Conservation (phyloP, 345 rosid genomes). For the Sonneratia caseolaris region DNA sequence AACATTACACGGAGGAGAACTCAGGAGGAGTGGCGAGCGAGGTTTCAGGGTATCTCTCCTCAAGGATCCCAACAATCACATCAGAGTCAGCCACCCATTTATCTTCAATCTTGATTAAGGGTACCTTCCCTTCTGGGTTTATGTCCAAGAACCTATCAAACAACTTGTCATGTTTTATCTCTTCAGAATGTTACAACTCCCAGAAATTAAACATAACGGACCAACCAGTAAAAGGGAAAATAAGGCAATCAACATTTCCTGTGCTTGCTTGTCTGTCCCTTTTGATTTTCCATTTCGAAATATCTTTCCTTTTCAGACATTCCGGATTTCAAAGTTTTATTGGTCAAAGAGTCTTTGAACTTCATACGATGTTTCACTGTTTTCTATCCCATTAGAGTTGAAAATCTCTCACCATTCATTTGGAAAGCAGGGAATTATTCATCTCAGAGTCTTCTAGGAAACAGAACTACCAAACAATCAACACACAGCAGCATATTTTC, state of each 20-base stretch:
- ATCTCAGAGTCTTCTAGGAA: not conserved
- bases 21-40: slow-evolving; percentile 59
- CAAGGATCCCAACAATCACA: slow-evolving; percentile 61
- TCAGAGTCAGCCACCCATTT: slow-evolving; percentile 89
- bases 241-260: not conserved
- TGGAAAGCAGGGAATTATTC: not conserved
- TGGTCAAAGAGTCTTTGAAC: not conserved
- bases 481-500: not conserved
- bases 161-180: not conserved
- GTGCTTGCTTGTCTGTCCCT: not conserved
- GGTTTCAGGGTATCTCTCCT: slow-evolving; percentile 73
- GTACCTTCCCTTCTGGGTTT: slow-evolving; percentile 78
- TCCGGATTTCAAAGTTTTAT: not conserved
- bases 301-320: not conserved
- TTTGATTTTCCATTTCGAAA: not conserved
- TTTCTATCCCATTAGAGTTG: not conserved
- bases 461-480: not conserved
- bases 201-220: not conserved
- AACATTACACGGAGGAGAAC: slow-evolving; percentile 50
- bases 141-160: slow-evolving; percentile 58
- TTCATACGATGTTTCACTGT: not conserved
- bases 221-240: not conserved
- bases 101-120: slow-evolving; percentile 59
- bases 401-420: not conserved
- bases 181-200: not conserved